Percentiles rank a stretch among this genome's conserved stretches.
phyloP scores from a whole-genome alignment of 306 rosid genomes.

The Corylus heterophylla region DNA sequence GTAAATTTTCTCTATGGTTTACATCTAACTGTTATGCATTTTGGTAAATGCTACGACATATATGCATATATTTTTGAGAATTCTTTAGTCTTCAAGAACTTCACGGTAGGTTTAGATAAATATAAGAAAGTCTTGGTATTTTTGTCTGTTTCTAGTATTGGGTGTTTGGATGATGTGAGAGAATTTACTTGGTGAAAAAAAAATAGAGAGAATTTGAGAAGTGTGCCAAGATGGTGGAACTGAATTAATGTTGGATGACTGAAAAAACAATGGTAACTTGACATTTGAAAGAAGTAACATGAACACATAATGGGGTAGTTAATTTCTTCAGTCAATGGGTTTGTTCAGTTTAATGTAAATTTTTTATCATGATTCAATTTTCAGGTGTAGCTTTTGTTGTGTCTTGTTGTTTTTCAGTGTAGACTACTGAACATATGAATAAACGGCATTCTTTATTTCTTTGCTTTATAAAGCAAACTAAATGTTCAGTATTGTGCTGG shows the following conservation, averaged over 20 bases:
- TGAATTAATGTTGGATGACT: background rate
- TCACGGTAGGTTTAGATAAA: background rate
- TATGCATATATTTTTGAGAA: background rate
- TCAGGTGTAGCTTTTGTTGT: background rate
- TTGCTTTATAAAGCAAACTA: background rate
- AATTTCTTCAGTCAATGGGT: background rate
- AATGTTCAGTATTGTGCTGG: background rate
- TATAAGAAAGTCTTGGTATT: background rate
- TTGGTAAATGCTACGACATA: background rate
- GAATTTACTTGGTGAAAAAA: background rate
- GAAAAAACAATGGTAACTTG: background rate
- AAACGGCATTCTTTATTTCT: background rate
- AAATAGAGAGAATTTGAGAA: background rate
- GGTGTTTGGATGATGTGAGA: background rate
- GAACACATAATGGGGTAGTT: background rate
- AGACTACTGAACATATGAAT: background rate
- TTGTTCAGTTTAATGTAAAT: background rate
- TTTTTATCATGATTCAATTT: background rate
- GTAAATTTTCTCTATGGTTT: background rate
- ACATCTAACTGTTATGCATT: background rate
- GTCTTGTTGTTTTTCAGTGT: background rate
- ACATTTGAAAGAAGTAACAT: background rate
- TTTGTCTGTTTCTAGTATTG: background rate
- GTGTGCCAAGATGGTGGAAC: background rate
- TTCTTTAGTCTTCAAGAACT: background rate